Conservation (phyloP, 192 early-diverging fungal species). For the Coemansia sp. region DNA sequence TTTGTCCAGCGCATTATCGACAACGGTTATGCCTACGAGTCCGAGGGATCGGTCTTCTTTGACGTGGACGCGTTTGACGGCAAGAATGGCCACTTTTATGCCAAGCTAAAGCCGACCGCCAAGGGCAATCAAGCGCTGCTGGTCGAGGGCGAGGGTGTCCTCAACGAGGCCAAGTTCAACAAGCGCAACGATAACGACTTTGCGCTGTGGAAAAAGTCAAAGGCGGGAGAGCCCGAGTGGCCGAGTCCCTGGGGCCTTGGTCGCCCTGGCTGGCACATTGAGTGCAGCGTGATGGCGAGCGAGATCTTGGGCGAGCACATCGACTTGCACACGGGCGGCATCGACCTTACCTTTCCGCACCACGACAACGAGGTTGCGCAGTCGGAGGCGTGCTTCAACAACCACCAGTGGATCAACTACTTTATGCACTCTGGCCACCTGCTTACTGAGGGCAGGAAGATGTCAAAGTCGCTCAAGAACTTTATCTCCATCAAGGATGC, state of each 20-base stretch:
- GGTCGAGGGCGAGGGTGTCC: conserved; percentile 86
- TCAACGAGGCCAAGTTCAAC: conserved; percentile 66
- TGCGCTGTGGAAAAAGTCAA: conserved; percentile 94
- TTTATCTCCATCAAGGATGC: conserved; percentile 95
- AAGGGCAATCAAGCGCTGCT: conserved; percentile 78
- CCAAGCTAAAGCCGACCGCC: conserved; percentile 92
- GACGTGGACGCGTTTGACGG: conserved; percentile 84
- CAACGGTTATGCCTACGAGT: conserved; percentile 95
- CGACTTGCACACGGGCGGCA: conserved; percentile 96
- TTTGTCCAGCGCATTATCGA: conserved; percentile 92
- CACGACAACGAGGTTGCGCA: conserved; percentile 99
- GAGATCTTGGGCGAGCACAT: conserved; percentile 84
- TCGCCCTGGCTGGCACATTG: conserved; percentile 99
- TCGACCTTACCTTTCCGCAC: conserved; percentile 96
- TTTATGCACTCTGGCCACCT: conserved; percentile 97
- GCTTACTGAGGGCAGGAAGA: conserved; percentile 94
- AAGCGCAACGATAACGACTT: conserved; percentile 85
- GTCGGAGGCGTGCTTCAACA: conserved; percentile 88
- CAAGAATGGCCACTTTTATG: conserved; percentile 84
- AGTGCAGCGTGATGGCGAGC: conserved; percentile 98
- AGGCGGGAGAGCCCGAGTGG: conserved; percentile 95
- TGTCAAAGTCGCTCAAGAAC: conserved; percentile 99
- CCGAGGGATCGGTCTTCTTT: conserved; percentile 86
- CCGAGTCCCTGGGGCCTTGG: conserved; percentile 90
- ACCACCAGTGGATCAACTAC: conserved; percentile 98